Base-by-base conservation (phyloP, 1,284 basidiomycete genomes). In the Laetiporus sulphureus region DNA sequence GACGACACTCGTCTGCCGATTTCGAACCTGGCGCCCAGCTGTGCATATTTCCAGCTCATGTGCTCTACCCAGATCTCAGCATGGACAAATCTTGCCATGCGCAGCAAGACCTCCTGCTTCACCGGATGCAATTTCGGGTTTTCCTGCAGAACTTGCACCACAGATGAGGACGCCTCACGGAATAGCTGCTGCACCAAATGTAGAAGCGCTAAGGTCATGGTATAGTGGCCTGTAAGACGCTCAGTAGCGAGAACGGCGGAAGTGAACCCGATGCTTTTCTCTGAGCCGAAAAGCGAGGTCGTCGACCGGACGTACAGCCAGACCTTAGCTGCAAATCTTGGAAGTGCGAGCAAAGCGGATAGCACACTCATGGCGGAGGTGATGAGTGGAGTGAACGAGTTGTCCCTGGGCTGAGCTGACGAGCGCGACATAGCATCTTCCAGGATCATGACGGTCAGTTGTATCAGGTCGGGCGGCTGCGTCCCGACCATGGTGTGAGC, bases 251-350 rank as follows among this genome's bases (percentile, higher is more conserved):
- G 69, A 1, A 87, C 76, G n/a, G 74, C 68, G 1, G 79, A 77
- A 7, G 77, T 73, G 46, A 76, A 76, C 3, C 74, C 75, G 22
- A 68, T 64, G 5, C 67, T 60, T 31, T 66, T 67, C 18, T 76
- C 75, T 4, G 78, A 71, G 12, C 86, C 85, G 57, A 92, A 90
- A 13, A 94, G 68, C 4, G 80, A 69, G 2, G 77, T 70, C 1
- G 88, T 84, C 2, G 86, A 88, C 10, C 89, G 81, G 21, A 91
- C 73, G 54, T 84, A 91, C 5, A 91, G 68, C 91, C 91, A 94
- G 15, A 93, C 83, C 1, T 83, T 75, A 44, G 79, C 79, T 2
- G 89, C 83, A 53, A 84, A 83, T 35, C 68, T 72, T 0, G 85
- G 84, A 1, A 93, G 66, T 0, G 81, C 77, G 16, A 93, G 70